phyloP scores from a whole-genome alignment of 768 basidiomycete genomes.

The Cyclocybe aegerita region DNA sequence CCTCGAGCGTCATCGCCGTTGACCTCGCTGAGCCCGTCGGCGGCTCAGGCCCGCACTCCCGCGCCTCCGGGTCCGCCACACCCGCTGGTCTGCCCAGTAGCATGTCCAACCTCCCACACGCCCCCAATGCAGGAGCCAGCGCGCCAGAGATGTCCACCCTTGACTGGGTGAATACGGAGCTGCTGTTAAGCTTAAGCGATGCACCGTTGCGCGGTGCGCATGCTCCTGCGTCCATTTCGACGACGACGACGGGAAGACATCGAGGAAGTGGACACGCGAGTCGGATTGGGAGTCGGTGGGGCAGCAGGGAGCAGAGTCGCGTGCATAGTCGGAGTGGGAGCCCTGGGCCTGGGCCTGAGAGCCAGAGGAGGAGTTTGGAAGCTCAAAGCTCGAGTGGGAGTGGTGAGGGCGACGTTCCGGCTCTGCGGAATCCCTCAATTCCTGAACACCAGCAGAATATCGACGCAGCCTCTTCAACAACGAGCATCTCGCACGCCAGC shows the following conservation, averaged over 20 bases:
- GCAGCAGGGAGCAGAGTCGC: conserved; percentile 16
- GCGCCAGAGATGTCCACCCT: conserved; percentile 36
- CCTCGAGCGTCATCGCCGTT: background rate
- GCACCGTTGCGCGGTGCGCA: conserved; percentile 5
- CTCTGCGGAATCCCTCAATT: too few species aligned
- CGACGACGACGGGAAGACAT: background rate
- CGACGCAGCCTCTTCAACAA: too few species aligned
- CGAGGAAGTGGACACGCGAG: background rate
- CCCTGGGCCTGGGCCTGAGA: too few species aligned
- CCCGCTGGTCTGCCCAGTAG: too few species aligned
- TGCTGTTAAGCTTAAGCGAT: conserved; percentile 48
- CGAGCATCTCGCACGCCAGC: too few species aligned
- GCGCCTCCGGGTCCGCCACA: too few species aligned
- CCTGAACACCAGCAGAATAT: too few species aligned
- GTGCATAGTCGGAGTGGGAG: conserved; percentile 5
- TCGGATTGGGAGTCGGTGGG: conserved; percentile 9
- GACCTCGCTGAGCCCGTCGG: background rate
- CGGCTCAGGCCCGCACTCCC: too few species aligned
- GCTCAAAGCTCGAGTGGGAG: conserved; percentile 12
- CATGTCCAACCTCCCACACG: conserved; percentile 41
- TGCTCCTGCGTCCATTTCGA: too few species aligned
- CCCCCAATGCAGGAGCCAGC: conserved; percentile 39
- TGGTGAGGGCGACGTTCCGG: too few species aligned
- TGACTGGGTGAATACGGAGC: conserved; percentile 85
- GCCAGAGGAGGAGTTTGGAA: too few species aligned